phyloP scores from a whole-genome alignment of 345 rosid genomes.

The Citrus sp. region DNA sequence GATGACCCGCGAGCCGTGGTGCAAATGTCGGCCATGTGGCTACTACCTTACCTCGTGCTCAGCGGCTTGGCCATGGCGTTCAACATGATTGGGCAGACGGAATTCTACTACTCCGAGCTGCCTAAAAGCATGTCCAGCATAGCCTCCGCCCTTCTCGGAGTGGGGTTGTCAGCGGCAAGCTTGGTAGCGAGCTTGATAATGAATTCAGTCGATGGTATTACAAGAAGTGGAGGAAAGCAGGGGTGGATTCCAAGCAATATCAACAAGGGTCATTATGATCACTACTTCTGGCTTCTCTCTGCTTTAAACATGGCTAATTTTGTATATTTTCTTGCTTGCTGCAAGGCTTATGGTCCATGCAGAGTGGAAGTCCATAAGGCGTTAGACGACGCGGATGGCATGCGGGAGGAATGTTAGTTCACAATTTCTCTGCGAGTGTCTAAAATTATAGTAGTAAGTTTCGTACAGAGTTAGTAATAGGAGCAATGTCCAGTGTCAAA shows the following conservation, averaged over 20 bases:
- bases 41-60: slow-evolving; percentile 31
- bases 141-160: slow-evolving; percentile 28
- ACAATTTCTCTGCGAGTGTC: background rate
- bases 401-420: background rate
- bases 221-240: slow-evolving; percentile 20
- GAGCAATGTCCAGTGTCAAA: background rate
- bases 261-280: slow-evolving; percentile 52
- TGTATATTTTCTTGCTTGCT: slow-evolving; percentile 31
- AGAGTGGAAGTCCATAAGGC: background rate
- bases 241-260: slow-evolving; percentile 52
- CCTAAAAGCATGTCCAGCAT: slow-evolving; percentile 57
- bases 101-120: slow-evolving; percentile 50
- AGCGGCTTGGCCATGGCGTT: slow-evolving; percentile 45
- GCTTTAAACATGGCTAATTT: slow-evolving; percentile 36
- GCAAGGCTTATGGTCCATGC: slow-evolving; percentile 45
- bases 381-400: background rate
- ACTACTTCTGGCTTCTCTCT: slow-evolving; percentile 45
- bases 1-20: slow-evolving; percentile 23
- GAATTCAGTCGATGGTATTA: slow-evolving; percentile 25
- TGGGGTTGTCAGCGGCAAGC: slow-evolving; percentile 32
- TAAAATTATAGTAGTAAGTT: too few relatives aligned
- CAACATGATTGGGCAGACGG: slow-evolving; percentile 37
- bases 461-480: too few relatives aligned
- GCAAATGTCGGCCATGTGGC: slow-evolving; percentile 54
- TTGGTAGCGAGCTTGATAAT: slow-evolving; percentile 39